These are phyloP conservation scores for Thelephora aurantiotincta DNA, from an alignment of 768 basidiomycete genomes.

Conservation along the genomic window DNA sequence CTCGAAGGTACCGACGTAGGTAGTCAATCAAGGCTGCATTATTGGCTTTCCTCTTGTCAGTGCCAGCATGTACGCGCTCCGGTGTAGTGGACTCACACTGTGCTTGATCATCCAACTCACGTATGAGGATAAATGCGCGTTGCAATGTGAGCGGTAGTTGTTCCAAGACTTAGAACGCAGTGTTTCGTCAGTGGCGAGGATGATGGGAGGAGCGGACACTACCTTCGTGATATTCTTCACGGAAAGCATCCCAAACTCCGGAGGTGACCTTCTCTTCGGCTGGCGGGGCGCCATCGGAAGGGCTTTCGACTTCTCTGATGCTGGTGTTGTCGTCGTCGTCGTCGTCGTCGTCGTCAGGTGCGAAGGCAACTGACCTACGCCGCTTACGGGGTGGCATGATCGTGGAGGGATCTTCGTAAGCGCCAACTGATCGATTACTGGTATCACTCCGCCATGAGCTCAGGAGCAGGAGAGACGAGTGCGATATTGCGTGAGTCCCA, in stretches of 20 bases:
- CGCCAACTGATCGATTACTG: too few species aligned
- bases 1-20: too few species aligned
- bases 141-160: slow-evolving; percentile 66
- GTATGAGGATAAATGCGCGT: slow-evolving; percentile 53
- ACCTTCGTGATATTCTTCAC: slow-evolving; percentile 76
- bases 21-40: background rate
- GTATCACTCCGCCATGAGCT: too few species aligned
- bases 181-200: background rate
- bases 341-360: background rate
- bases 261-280: background rate
- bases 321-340: background rate
- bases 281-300: background rate
- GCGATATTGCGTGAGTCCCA: too few species aligned
- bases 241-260: slow-evolving; percentile 46
- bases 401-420: too few species aligned
- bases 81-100: slow-evolving; percentile 22
- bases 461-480: too few species aligned
- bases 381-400: background rate
- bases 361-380: background rate
- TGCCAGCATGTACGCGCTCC: background rate
- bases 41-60: background rate
- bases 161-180: slow-evolving; percentile 44
- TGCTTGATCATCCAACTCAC: slow-evolving; percentile 59
- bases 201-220: slow-evolving; percentile 6
- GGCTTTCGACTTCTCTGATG: background rate